phyloP scores from a whole-genome alignment of 768 basidiomycete species.

The Podaxis mareebaensis region DNA sequence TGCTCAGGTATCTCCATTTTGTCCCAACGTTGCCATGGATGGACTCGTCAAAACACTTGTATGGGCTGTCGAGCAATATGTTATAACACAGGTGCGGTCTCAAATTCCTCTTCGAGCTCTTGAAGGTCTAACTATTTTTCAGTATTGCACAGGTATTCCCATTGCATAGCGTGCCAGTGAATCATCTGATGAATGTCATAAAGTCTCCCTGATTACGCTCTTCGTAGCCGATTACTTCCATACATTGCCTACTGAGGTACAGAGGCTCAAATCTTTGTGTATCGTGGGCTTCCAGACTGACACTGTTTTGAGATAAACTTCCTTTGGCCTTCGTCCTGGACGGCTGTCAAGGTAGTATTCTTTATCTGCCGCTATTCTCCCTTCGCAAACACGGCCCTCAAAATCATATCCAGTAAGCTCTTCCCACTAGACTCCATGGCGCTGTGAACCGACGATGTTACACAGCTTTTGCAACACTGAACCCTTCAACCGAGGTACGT shows the following conservation, averaged over 20 bases:
- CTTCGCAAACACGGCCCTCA: background rate
- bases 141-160: background rate
- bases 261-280: background rate
- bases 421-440: no score
- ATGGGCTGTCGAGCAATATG: background rate
- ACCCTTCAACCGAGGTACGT: background rate
- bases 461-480: background rate
- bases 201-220: background rate
- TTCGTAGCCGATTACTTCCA: constrained; percentile 1
- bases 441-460: background rate
- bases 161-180: background rate
- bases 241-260: background rate
- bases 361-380: constrained; percentile 5
- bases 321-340: constrained; percentile 1
- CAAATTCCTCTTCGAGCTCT: background rate
- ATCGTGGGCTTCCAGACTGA: background rate
- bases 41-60: background rate
- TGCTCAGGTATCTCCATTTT: no score
- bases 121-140: background rate
- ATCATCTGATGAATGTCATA: background rate
- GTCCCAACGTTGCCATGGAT: background rate
- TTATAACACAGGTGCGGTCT: background rate
- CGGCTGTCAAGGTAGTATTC: constrained; percentile 3
- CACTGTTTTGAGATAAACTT: background rate
- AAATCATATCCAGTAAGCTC: background rate